phyloP scores from a whole-genome alignment of 345 rosid species.

The Salix caprea region DNA sequence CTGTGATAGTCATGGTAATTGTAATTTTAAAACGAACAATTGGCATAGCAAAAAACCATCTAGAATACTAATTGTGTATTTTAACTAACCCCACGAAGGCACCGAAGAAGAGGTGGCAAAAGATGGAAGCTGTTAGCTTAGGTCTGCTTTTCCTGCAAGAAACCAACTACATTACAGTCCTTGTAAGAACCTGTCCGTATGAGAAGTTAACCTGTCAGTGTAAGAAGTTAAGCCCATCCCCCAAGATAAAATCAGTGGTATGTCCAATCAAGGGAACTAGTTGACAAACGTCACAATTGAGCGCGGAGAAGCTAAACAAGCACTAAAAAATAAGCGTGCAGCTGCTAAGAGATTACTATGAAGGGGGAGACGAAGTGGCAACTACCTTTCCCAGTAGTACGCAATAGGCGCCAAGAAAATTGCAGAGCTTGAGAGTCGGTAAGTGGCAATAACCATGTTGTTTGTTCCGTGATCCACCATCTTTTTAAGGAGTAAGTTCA shows the following conservation, averaged over 20 bases:
- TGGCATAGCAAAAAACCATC: not conserved
- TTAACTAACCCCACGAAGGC: constrained; percentile 24
- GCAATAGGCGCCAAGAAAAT: constrained; percentile 25
- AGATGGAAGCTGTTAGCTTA: constrained; percentile 17
- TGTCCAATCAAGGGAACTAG: not conserved
- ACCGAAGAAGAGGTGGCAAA: constrained; percentile 24
- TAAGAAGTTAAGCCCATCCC: not conserved
- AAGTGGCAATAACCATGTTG: constrained; percentile 24
- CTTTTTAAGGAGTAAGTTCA: constrained; percentile 26
- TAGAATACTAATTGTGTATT: too few species aligned
- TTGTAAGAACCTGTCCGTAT: not conserved
- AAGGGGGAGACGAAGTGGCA: not conserved
- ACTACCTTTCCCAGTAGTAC: constrained; percentile 25
- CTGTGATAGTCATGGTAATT: not conserved
- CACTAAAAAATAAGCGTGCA: not conserved
- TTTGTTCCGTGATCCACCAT: constrained; percentile 20
- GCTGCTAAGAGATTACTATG: not conserved
- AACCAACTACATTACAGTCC: not conserved
- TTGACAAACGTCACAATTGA: not conserved
- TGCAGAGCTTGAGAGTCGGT: constrained; percentile 13
- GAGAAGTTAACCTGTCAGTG: not conserved
- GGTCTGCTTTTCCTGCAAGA: constrained; percentile 26
- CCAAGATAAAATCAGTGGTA: not conserved
- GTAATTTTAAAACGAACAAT: not conserved
- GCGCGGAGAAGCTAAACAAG: not conserved